Evolutionary conservation across 2,329 filamentous ascomycete genomes (phyloP).

Genomic region (Aspergillus bombycis): DNA sequence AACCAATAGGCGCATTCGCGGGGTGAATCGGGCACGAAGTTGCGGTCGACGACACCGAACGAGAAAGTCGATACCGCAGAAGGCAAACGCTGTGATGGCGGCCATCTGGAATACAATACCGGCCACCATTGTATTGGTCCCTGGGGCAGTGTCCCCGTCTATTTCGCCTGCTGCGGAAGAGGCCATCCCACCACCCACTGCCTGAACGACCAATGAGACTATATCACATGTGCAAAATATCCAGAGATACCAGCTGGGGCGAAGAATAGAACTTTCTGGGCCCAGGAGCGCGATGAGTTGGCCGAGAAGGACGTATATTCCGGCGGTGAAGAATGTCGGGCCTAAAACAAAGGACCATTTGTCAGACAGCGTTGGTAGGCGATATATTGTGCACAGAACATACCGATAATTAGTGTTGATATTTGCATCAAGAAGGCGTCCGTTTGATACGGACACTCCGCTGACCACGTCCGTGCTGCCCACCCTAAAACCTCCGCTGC

Average conservation of each 20-base stretch:
- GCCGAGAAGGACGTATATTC: conserved; percentile 54
- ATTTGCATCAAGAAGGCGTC: conserved; percentile 57
- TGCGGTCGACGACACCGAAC: conserved; percentile 16
- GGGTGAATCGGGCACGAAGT: too few relatives aligned
- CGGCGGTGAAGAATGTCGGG: conserved; percentile 57
- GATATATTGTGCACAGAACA: neutral
- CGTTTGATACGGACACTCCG: conserved; percentile 51
- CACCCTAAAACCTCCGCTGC: conserved; percentile 51
- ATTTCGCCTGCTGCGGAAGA: conserved; percentile 47
- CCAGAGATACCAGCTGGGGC: conserved; percentile 49
- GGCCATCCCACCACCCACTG: conserved; percentile 58
- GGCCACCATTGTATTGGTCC: conserved; percentile 55
- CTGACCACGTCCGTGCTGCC: conserved; percentile 36
- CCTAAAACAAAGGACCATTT: conserved; percentile 22
- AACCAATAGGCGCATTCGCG: neutral
- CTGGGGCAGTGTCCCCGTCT: conserved; percentile 49
- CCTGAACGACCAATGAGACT: conserved; percentile 59
- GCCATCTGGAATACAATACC: conserved; percentile 62
- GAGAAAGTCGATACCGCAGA: conserved; percentile 45
- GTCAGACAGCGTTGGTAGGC: neutral
- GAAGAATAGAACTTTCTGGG: conserved; percentile 46
- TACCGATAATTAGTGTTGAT: conserved; percentile 44
- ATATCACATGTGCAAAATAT: conserved; percentile 58
- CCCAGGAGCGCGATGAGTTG: conserved; percentile 51
- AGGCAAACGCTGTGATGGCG: conserved; percentile 52